Base-by-base conservation (phyloP, 1,284 basidiomycete genomes). In the Tilletia walkeri region DNA sequence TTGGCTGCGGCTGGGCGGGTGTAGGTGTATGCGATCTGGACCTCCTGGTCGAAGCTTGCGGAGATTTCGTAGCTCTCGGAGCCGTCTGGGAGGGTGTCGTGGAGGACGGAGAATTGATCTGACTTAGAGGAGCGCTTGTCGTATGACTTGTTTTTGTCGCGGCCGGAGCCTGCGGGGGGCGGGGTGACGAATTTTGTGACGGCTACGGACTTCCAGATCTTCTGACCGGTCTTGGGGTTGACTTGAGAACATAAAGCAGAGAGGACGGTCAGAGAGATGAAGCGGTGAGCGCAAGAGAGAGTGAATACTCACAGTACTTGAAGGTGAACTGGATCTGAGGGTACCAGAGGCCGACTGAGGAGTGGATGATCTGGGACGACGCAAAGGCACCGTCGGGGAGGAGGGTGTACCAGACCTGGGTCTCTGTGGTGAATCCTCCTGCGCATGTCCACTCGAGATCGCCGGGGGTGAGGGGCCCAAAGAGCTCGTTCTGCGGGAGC, bases 301-400 rank as follows among this genome's bases (percentile, higher is more conserved):
- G 12, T 12, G 10, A n/a, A 10, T 48, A 2, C 47, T 10, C 47
- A 48, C 47, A 91, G 73, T 92, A 86, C 85, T 95, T 95, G 89
- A 91, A 95, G 2, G 91, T 93, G 85, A 98, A 94, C 84, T 99
- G 96, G 78, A 97, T 90, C 50, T 92, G 93, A 5, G 95, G 94
- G 80, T 92, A 93, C 92, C 92, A 95, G 67, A 94, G 95, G 94
- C 96, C 96, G 69, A 95, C 89, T 63, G 92, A 88, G 2, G 94
- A 95, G 87, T 97, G 94, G 81, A 99, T 98, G 73, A 99, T 88
- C 86, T 99, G 95, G 79, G 89, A 90, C 88, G 93, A 92, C 74
- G 96, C 76, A 69, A 89, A 88, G 34, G 88, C 89, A 4, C 95
- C 95, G 86, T 96, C 92, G 50, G 90, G 88, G 14, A 93, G 87